phyloP scores from a whole-genome alignment of 208 protist genomes.

The Crithidia thermophila region DNA sequence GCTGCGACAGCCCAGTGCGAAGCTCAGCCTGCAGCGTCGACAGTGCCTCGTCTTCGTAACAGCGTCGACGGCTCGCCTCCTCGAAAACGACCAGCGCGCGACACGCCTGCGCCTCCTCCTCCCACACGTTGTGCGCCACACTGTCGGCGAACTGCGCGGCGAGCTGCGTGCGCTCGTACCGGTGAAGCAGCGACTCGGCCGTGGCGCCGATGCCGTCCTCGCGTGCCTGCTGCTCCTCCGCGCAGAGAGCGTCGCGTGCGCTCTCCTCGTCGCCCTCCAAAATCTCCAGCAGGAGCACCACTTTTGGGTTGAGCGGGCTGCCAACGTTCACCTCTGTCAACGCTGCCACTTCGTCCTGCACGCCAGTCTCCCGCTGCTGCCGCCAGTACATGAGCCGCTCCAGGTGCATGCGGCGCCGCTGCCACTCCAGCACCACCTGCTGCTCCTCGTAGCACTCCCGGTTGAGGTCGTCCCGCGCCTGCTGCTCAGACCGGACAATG shows the following conservation, averaged over 20 bases:
- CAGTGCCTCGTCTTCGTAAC: neutral
- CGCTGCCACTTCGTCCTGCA: slow-evolving; percentile 35
- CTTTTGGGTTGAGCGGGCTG: slow-evolving; percentile 18
- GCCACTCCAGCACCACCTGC: slow-evolving; percentile 50
- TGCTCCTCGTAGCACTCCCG: slow-evolving; percentile 41
- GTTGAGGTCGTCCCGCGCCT: slow-evolving; percentile 38
- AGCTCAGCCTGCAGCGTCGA: neutral
- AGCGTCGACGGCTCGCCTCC: neutral
- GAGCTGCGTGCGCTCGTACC: neutral
- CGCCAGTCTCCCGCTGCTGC: slow-evolving; percentile 36
- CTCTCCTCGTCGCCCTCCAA: slow-evolving; percentile 43
- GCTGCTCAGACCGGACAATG: slow-evolving; percentile 41
- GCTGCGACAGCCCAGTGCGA: neutral
- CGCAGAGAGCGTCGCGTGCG: slow-evolving; percentile 15
- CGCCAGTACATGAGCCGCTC: slow-evolving; percentile 83
- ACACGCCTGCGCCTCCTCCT: slow-evolving; percentile 11
- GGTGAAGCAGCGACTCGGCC: neutral
- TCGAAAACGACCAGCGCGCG: neutral
- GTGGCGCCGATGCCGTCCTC: slow-evolving; percentile 2
- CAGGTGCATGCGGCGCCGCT: slow-evolving; percentile 76
- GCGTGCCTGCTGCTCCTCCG: slow-evolving; percentile 19
- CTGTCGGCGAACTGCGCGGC: neutral
- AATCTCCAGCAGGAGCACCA: slow-evolving; percentile 27
- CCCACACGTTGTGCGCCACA: slow-evolving; percentile 2
- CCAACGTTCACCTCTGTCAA: slow-evolving; percentile 26